Evolutionary conservation across 352 stramenopile species (phyloP), one percentile per base, ranked within the genome.

Genomic region (Phytopythium oedochilum): DNA sequence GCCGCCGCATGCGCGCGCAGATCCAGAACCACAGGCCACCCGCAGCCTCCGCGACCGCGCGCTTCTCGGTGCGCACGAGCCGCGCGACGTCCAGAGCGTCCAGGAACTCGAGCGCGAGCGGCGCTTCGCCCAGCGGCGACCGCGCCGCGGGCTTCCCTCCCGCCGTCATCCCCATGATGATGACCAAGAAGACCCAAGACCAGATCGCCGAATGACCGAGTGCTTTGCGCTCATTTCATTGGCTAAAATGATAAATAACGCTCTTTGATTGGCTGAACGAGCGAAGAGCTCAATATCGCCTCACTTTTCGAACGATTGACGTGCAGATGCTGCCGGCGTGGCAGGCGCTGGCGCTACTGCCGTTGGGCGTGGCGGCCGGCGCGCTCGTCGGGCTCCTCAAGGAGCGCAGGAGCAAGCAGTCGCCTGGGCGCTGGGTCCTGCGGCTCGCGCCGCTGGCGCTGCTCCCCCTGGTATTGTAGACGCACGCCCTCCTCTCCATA

Each of bases 81-180:
- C 52, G 54, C 17, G 71, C 69, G 6, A 80, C 53, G 26, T 73
- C 61, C 14, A 50, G 57, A 0, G 71, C 59, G 26, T 82, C 57
- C 23, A 88, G 58, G 58, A 85, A 86, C 34, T 85, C 73, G 12
- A 89, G 67, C 48, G 23, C 32, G n/a, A 86, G 53, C 26, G 71
- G 68, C 42, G 67, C 54, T 17, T 78, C 70, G n/a, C 66, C 64
- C 43, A 86, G 64, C 29, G 58, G 50, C 61, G 35, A 53, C 18
- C 29, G 46, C 46, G 17, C 31, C 29, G 17, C 17, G 29, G 18
- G 9, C 46, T 39, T 43, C 2, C 28, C 29, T 23, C 63, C 38
- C n/a, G 45, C 15, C 29, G 9, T 28, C 48, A 39, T 51, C 0
- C 0, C 6, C 44, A 51, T 51, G 42, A 11, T 11, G 5, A 11